phyloP scores from a whole-genome alignment of 148 eudicot species.

The Fallopia convolvulus region DNA sequence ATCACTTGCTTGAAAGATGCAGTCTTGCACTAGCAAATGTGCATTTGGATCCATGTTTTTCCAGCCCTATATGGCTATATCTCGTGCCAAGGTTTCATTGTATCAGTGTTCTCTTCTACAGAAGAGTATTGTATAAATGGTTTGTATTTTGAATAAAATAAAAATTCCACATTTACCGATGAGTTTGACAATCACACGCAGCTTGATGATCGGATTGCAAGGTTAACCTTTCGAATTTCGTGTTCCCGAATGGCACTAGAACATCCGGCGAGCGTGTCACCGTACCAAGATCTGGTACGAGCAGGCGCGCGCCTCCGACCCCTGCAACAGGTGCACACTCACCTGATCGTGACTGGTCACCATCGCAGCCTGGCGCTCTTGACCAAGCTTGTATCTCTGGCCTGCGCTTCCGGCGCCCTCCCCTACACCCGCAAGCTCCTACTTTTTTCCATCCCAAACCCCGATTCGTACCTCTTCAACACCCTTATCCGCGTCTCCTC shows the following conservation, averaged over 20 bases:
- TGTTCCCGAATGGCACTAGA: neutral
- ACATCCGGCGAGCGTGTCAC: neutral
- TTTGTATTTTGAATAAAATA: neutral
- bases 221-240: no score
- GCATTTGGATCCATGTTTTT: constrained; percentile 57
- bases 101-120: neutral
- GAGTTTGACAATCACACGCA: constrained; percentile 18
- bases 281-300: constrained; percentile 31
- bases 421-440: constrained; percentile 38
- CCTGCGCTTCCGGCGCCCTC: constrained; percentile 28
- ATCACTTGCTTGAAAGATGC: constrained; percentile 29
- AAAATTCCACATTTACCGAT: neutral
- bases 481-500: constrained; percentile 46
- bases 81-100: constrained; percentile 61
- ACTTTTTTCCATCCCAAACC: constrained; percentile 28
- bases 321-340: constrained; percentile 50
- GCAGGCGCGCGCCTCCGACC: constrained; percentile 41
- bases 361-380: constrained; percentile 24
- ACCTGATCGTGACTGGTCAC: constrained; percentile 33
- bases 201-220: constrained; percentile 26
- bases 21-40: constrained; percentile 46
- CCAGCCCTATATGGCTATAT: constrained; percentile 73
- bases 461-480: constrained; percentile 50
- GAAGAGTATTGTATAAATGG: neutral
- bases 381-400: constrained; percentile 42